Conservation (phyloP, 371 early-diverging fungal genomes). For the Rhizopus delemar region DNA sequence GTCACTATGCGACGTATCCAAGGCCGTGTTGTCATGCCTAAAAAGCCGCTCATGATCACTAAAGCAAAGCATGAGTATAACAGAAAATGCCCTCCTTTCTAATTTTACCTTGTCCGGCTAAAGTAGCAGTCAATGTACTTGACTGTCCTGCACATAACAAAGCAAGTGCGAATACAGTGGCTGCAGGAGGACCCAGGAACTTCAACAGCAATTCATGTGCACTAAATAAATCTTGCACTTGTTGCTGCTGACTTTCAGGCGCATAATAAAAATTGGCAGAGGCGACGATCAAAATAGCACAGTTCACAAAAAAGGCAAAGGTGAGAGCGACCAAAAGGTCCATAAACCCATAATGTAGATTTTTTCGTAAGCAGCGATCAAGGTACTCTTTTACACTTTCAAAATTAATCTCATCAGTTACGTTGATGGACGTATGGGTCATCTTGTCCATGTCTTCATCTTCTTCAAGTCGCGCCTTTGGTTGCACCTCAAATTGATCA, state of each 20-base stretch:
- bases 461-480: not conserved
- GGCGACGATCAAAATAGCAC: slow-evolving; percentile 77
- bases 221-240: slow-evolving; percentile 60
- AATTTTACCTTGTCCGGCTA: slow-evolving; percentile 70
- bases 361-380: slow-evolving; percentile 17
- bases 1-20: slow-evolving; percentile 76
- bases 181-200: slow-evolving; percentile 68
- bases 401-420: slow-evolving; percentile 8
- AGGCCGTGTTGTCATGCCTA: slow-evolving; percentile 68
- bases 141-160: slow-evolving; percentile 78
- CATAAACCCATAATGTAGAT: slow-evolving; percentile 46
- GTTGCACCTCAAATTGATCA: not conserved
- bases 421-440: not conserved
- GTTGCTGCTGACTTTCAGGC: slow-evolving; percentile 32
- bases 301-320: slow-evolving; percentile 78
- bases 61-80: not conserved
- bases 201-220: slow-evolving; percentile 63
- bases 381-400: slow-evolving; percentile 23
- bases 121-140: slow-evolving; percentile 81
- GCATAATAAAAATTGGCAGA: slow-evolving; percentile 74
- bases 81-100: not conserved
- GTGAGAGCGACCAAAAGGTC: slow-evolving; percentile 71
- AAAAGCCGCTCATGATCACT: slow-evolving; percentile 82
- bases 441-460: not conserved
- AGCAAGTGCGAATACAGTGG: slow-evolving; percentile 73